Evolutionary conservation across 352 stramenopile species (phyloP).

Genomic region (Pythium grandisporangium): DNA sequence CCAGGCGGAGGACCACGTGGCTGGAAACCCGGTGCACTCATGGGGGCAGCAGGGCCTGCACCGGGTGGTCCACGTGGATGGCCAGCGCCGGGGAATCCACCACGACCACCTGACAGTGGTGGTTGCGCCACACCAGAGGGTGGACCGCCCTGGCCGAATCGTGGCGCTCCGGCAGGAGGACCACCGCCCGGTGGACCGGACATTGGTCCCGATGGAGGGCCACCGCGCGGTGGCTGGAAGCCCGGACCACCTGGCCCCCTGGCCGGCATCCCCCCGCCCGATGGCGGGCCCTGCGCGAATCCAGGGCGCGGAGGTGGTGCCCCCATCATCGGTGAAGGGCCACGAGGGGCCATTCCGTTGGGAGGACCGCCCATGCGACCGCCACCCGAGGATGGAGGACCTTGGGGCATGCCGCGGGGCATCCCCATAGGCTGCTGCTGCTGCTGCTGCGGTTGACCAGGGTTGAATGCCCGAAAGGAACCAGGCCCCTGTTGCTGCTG

Average conservation of each 20-base stretch:
- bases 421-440: constrained; percentile 1
- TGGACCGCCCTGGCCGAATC: constrained; percentile 4
- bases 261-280: constrained; percentile 3
- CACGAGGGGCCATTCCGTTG: not conserved
- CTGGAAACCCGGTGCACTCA: constrained; percentile 16
- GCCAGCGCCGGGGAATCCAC: constrained; percentile 8
- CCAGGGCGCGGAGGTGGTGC: constrained; percentile 5
- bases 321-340: constrained; percentile 5
- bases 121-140: constrained; percentile 6
- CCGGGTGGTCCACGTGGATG: constrained; percentile 6
- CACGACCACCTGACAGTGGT: constrained; percentile 9
- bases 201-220: constrained; percentile 1
- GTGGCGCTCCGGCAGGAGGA: constrained; percentile 4
- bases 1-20: constrained; percentile 1
- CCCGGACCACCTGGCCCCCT: not conserved
- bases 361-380: not conserved
- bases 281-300: constrained; percentile 11
- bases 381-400: not conserved
- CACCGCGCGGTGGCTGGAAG: not conserved
- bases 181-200: constrained; percentile 6
- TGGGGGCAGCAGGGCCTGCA: not conserved
- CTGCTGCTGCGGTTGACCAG: constrained; percentile 15
- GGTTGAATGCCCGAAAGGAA: constrained; percentile 65
- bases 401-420: not conserved
- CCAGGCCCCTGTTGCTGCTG: constrained; percentile 9